Evolutionary conservation across 148 eudicot genomes (phyloP).

Genomic region (Rhododendron henanense): DNA sequence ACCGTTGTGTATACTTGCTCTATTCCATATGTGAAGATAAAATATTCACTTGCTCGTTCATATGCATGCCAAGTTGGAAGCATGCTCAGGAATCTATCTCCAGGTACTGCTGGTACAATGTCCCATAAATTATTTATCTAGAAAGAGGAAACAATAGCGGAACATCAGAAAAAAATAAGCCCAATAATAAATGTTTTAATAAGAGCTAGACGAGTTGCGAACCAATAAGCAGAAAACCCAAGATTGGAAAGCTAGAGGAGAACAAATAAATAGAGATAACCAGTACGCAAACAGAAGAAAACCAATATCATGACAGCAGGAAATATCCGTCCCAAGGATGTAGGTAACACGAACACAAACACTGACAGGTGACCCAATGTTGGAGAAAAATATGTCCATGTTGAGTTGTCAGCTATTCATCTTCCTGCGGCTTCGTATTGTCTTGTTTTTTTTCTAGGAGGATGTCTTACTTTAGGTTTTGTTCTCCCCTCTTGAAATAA

Average conservation of each 20-base stretch:
- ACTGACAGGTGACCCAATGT: not conserved
- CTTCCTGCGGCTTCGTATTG: not conserved
- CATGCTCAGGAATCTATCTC: conserved; percentile 86
- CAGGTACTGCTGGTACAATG: conserved; percentile 69
- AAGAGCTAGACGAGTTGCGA: not conserved
- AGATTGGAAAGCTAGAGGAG: not conserved
- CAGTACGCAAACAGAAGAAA: not conserved
- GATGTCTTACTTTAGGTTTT: not conserved
- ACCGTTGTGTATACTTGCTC: conserved; percentile 85
- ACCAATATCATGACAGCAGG: not conserved
- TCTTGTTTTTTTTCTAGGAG: not conserved
- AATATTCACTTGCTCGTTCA: conserved; percentile 86
- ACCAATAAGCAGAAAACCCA: not conserved
- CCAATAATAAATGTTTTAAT: not conserved
- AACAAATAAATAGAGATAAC: not conserved
- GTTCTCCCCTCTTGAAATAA: not conserved
- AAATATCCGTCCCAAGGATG: not conserved
- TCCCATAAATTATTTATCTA: conserved; percentile 76
- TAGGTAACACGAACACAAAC: not conserved
- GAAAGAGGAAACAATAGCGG: conserved; percentile 11
- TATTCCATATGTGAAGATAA: conserved; percentile 59
- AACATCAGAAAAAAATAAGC: not conserved
- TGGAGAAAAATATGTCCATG: not conserved
- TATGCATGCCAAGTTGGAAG: conserved; percentile 99
- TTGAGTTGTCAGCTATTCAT: not conserved